phyloP scores from a whole-genome alignment of 2,329 filamentous ascomycete species.

The Fusarium sp. region DNA sequence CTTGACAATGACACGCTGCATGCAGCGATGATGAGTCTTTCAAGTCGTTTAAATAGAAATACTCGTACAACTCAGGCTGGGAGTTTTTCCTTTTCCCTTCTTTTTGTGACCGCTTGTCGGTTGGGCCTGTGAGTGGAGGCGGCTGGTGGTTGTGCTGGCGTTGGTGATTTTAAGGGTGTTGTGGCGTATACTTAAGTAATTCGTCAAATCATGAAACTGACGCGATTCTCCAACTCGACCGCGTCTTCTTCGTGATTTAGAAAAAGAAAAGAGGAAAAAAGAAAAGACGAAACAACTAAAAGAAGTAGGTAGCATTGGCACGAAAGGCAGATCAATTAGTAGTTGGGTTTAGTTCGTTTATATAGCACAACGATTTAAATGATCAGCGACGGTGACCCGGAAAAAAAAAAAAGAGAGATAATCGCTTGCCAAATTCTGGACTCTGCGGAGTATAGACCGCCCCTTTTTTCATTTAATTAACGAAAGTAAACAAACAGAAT shows the following conservation, averaged over 20 bases:
- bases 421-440: neutral
- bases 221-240: neutral
- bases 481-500: neutral
- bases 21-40: neutral
- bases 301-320: neutral
- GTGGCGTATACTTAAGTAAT: neutral
- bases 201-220: neutral
- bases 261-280: neutral
- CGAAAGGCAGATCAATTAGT: neutral
- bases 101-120: neutral
- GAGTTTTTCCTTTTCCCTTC: neutral
- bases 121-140: neutral
- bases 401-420: neutral
- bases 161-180: neutral
- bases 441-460: neutral
- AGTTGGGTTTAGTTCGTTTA: neutral
- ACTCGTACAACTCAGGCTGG: neutral
- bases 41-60: neutral
- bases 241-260: neutral
- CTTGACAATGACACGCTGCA: neutral
- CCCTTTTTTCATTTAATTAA: neutral
- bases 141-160: neutral
- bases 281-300: neutral
- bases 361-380: neutral
- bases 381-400: neutral